Evolutionary conservation across 73 alveolate species (phyloP), one percentile per base, ranked within the genome.

Genomic region (Uronychia setigera): DNA sequence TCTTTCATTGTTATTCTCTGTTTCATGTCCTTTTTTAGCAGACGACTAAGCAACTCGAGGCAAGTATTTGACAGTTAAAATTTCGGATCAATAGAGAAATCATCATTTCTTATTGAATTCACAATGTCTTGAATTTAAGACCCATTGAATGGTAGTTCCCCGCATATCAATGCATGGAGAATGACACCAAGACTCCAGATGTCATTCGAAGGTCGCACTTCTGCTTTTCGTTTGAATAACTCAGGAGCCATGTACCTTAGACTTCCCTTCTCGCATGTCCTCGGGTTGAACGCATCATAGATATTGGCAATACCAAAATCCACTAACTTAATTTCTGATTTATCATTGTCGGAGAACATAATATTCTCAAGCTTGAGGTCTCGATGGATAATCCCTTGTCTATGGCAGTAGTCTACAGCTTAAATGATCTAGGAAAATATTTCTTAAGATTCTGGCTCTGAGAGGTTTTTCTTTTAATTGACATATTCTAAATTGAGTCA

Each of bases 281-380:
- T 46, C n/a, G 67, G 67, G 67, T 46, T 46, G 67, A 46, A 46
- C 19, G 67, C 67, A 26, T 85, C 91, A 1, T 60, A 58, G 26
- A 26, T 58, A 26, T 30, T 29, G 32, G 86, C 82, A 29, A 93
- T 83, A 1, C 97, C 97, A 78, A 93, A 93, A 81, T 93, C 97
- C 27, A 93, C 93, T 59, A 93, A 60, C 78, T 89, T 93, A 27
- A 86, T 59, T 79, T 88, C 88, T 26, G 93, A 76, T 26, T 32
- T 32, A 29, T 83, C 91, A 58, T 85, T 76, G 27, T 83, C 34
- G 32, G 85, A 93, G 58, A 93, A 67, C 75, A 93, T 81, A 78
- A 93, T 91, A 89, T 93, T 93, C 81, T 93, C 97, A 1, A 92
- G 87, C 83, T 93, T 93, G 29, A 93, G 78, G 82, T 93, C 97